These are phyloP conservation scores for Heliocybe sulcata DNA, from an alignment of 1,284 basidiomycete species.

Conservation along the genomic window DNA sequence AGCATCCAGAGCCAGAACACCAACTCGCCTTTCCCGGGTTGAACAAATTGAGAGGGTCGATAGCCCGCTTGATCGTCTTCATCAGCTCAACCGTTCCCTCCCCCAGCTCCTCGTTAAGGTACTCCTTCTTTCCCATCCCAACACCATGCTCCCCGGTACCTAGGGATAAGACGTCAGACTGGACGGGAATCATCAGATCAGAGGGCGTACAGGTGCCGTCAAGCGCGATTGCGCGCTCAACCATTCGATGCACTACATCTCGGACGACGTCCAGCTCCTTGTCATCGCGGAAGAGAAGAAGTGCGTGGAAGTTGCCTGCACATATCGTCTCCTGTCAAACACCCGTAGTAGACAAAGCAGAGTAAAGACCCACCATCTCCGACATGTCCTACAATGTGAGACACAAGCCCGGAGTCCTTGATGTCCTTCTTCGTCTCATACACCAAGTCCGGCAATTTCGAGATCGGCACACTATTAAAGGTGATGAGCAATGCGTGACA, in stretches of 20 bases:
- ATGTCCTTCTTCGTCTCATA: constrained; percentile 74
- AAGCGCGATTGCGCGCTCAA: constrained; percentile 62
- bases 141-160: constrained; percentile 86
- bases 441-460: constrained; percentile 70
- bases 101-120: constrained; percentile 73
- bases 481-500: background rate
- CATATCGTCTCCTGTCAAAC: background rate
- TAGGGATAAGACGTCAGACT: constrained; percentile 13
- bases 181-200: background rate
- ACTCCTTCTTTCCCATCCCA: constrained; percentile 78
- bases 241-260: constrained; percentile 58
- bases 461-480: constrained; percentile 65
- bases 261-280: constrained; percentile 46
- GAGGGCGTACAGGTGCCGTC: constrained; percentile 64
- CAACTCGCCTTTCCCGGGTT: constrained; percentile 76
- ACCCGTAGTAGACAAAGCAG: constrained; percentile 1
- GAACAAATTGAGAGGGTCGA: constrained; percentile 75
- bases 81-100: constrained; percentile 79
- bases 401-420: constrained; percentile 45
- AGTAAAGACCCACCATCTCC: constrained; percentile 65
- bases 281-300: constrained; percentile 56
- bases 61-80: constrained; percentile 71
- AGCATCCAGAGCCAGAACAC: too few relatives aligned
- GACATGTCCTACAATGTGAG: constrained; percentile 74
- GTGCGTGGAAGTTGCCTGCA: constrained; percentile 47